These are phyloP conservation scores for Candida sp. DNA, from an alignment of 1,139 yeast genomes.

Conservation along the genomic window DNA sequence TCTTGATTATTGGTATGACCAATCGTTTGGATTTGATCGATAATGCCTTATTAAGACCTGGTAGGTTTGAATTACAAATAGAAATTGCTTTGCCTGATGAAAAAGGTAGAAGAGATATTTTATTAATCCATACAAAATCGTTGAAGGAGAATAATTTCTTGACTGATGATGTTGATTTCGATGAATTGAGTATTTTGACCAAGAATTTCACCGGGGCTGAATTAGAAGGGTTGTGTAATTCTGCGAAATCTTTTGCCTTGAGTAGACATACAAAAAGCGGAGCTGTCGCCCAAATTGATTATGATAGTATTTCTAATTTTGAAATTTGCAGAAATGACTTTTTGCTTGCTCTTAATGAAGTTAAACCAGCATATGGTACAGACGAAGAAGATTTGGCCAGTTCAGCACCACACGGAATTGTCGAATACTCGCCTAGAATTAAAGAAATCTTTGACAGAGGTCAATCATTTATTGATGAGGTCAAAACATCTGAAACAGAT, in stretches of 20 bases:
- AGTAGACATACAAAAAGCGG: slow-evolving; percentile 85
- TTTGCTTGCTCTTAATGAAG: slow-evolving; percentile 79
- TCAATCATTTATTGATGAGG: slow-evolving; percentile 73
- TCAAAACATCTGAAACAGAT: slow-evolving; percentile 72
- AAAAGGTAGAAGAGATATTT: slow-evolving; percentile 85
- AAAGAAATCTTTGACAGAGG: slow-evolving; percentile 72
- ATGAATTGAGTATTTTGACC: slow-evolving; percentile 75
- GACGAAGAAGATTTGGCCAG: slow-evolving; percentile 87
- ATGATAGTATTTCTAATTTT: slow-evolving; percentile 54
- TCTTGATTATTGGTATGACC: slow-evolving; percentile 97
- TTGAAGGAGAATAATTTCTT: slow-evolving; percentile 81
- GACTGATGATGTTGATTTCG: slow-evolving; percentile 71
- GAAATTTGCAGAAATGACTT: slow-evolving; percentile 80
- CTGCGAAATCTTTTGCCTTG: slow-evolving; percentile 94
- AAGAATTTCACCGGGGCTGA: slow-evolving; percentile 99
- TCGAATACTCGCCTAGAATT: slow-evolving; percentile 69
- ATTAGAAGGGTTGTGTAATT: slow-evolving; percentile 91
- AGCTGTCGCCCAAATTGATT: slow-evolving; percentile 66
- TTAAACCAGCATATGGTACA: slow-evolving; percentile 95
- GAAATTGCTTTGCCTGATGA: slow-evolving; percentile 97
- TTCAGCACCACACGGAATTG: slow-evolving; percentile 82
- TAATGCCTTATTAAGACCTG: slow-evolving; percentile 92
- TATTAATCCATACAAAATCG: slow-evolving; percentile 87
- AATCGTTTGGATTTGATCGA: slow-evolving; percentile 94
- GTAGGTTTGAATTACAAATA: slow-evolving; percentile 97